A percentile compares a stretch with the other conserved stretches of the same genome.
phyloP scores from a whole-genome alignment of 345 rosid genomes.

The Pseudoturritis turrita region DNA sequence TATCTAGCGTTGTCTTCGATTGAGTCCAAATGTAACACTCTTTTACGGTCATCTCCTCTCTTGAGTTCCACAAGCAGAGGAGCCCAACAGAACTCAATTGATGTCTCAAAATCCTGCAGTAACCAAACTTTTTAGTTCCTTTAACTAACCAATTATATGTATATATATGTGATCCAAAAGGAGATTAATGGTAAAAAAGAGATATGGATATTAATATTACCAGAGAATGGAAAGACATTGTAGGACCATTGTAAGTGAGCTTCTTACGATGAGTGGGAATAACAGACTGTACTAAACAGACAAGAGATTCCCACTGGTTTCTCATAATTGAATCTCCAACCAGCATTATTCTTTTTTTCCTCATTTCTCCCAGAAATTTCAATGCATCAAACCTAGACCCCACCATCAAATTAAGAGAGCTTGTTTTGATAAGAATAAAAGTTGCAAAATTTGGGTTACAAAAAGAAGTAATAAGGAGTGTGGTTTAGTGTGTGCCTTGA shows the following conservation, averaged over 20 bases:
- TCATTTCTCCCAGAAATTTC: conserved; percentile 75
- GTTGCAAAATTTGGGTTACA: neutral
- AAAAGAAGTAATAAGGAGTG: neutral
- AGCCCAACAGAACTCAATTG: conserved; percentile 91
- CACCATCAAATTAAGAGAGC: neutral
- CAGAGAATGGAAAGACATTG: conserved; percentile 88
- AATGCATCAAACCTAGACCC: conserved; percentile 74
- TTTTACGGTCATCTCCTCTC: conserved; percentile 48
- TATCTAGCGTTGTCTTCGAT: conserved; percentile 90
- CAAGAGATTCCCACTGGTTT: conserved; percentile 98
- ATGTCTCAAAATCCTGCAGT: conserved; percentile 66
- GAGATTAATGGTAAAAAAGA: neutral
- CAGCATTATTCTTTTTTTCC: conserved; percentile 77
- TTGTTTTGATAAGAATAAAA: neutral
- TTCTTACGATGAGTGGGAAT: conserved; percentile 65
- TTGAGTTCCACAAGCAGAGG: conserved; percentile 84
- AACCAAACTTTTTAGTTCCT: neutral
- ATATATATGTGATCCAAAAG: conserved; percentile 1
- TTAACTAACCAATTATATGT: neutral
- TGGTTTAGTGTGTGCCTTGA: conserved; percentile 48
- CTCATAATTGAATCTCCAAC: conserved; percentile 98
- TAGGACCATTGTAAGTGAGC: conserved; percentile 65
- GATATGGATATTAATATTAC: conserved; percentile 30
- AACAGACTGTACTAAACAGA: conserved; percentile 86
- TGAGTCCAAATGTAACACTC: conserved; percentile 75